Base-by-base conservation (phyloP, 352 stramenopile genomes). In the Phytophthora melonis region DNA sequence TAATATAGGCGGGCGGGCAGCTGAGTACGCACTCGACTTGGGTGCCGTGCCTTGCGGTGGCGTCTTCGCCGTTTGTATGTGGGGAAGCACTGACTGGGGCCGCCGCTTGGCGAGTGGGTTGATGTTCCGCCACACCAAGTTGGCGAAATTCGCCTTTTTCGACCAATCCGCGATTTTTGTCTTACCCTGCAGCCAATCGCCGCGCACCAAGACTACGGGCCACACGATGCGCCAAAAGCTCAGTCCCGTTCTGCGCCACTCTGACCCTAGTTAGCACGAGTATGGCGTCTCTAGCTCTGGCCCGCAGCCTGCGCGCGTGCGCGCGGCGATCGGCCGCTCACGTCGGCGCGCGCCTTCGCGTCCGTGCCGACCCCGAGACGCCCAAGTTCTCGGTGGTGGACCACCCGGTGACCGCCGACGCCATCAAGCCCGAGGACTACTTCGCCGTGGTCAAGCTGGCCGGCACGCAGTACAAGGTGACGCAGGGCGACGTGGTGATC, bases 391-490 rank as follows among this genome's bases (percentile, higher is more conserved):
- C 89, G 27, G 80, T 95, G 54, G 89, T 95, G 55, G 78, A 90
- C 66, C 89, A 95, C 81, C 83, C 82, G n/a, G 86, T 93, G 56
- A 90, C 83, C 7, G 78, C 86, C 9, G 84, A 89, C 45, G 66
- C 81, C 49, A 88, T 93, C 63, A 81, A 83, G 45, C 82, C 86
- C 5, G 81, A 90, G 50, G 89, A 94, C 67, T 92, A 91, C 70
- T 96, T 96, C 68, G 89, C 89, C 13, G 86, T 96, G 27, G 75
- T 96, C 63, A 96, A 96, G 78, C 80, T 96, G 41, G 87, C 75
- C 32, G 88, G 86, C 21, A 96, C 88, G 57, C 89, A 96, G 77
- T 96, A 94, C 80, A 96, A 96, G 78, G 88, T 96, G 64, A 90
- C 88, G 30, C 79, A 94, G 81, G 89, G 89, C 56, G 89, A 96